Evolutionary conservation across 2,329 filamentous ascomycete genomes (phyloP), one percentile per base, ranked within the genome.

Genomic region (Aspergillus sp.): DNA sequence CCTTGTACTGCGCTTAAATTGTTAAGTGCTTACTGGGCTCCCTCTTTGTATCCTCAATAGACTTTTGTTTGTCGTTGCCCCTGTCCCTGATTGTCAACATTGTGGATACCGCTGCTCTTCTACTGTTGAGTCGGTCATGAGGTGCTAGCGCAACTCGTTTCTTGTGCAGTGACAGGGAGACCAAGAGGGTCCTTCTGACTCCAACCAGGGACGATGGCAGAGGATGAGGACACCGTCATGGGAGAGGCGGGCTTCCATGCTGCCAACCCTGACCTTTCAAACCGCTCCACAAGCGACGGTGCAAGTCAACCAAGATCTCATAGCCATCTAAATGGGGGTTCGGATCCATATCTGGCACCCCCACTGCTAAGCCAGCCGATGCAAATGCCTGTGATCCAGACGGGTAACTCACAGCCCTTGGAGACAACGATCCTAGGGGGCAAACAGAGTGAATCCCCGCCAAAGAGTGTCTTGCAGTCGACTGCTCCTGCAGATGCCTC

Each of bases 151-250:
- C 39, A 19, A 41, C n/a, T 21, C 37, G 9, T 39, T 48, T 35
- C 21, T 40, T 52, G 33, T 51, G 12, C 27, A 9, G 17, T 9
- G 43, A 52, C 48, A 55, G 55, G 49, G 46, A 59, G 46, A 59
- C 57, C 24, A 52, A 60, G 48, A 52, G 45, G 43, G 46, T 17
- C 48, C 35, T 31, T 57, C 40, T n/a, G 51, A 48, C 12, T 48
- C 43, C 56, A 51, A 21, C 31, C 51, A 40, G 48, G 33, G 52
- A 59, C 46, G n/a, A 72, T 70, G 70, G 73, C 72, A 50, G 67
- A 66, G 50, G 73, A 76, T 56, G 73, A 75, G 57, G 75, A 77
- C 59, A 72, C 69, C n/a, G 62, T 76, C 17, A 77, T 77, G 75
- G 65, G 67, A 43, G 71, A 73, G 24, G 62, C 66, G 33, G 64